Base-by-base conservation (phyloP, 1,284 basidiomycete species). In the Porodaedalea pini region DNA sequence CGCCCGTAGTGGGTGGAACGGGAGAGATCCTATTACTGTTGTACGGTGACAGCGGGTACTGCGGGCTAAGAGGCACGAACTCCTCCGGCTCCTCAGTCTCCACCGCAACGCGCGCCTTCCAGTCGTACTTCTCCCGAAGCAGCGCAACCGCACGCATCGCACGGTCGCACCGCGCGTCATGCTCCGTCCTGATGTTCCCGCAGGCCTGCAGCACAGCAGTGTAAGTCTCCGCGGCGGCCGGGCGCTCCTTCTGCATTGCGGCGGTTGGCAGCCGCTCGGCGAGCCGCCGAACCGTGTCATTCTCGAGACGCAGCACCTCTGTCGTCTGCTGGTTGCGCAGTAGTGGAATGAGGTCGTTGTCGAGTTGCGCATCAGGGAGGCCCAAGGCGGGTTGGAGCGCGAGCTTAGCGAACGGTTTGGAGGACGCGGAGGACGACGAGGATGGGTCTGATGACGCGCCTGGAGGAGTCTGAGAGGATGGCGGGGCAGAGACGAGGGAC, bases 71-170 rank as follows among this genome's bases (percentile, higher is more conserved):
- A 80, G 82, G 87, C 32, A 81, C 81, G 44, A 87, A 70, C 60
- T 89, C 87, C 63, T 90, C 86, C 2, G 85, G 85, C 66, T 90
- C 88, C 61, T 85, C 84, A 39, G 82, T 80, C 63, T 86, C 83
- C 23, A 88, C 86, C 59, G 78, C 80, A 15, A 90, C 84, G 31
- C 88, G 76, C 59, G 82, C 79, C 65, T 83, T 85, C 85, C 87
- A 89, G 51, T 90, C 87, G 67, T 84, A 90, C 68, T 81, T 86
- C 55, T 91, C 89, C 55, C 78, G 73, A 4, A 91, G 71, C 77
- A 90, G 82, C 41, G 75, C 76, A 6, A 91, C 87, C 0, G 89
- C 88, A 34, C 83, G 75, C 17, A 84, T 77, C 0, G 88, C 88
- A 11, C 88, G 76, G 58, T 88, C 86, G 2, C 85, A 84, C 4